phyloP scores from a whole-genome alignment of 129 eudicot genomes.

The Artemisia argyi region DNA sequence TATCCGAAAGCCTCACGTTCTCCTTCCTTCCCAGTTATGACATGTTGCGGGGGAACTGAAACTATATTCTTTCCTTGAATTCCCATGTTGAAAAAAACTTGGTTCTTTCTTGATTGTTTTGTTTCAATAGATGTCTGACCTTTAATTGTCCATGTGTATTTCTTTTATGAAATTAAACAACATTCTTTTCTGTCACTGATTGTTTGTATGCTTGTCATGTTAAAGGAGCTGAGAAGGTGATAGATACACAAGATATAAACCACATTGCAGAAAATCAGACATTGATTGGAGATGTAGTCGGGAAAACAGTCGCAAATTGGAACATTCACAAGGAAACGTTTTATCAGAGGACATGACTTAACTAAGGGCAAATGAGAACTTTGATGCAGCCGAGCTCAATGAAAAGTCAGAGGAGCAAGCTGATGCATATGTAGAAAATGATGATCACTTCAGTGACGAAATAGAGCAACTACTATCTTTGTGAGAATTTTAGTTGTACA shows the following conservation, averaged over 20 bases:
- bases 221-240: constrained; percentile 58
- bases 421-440: neutral
- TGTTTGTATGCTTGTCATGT: constrained; percentile 14
- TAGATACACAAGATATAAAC: constrained; percentile 58
- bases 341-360: constrained; percentile 51
- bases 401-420: constrained; percentile 18
- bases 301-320: constrained; percentile 53
- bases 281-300: neutral
- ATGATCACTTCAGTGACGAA: constrained; percentile 36
- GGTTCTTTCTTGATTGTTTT: too few relatives aligned
- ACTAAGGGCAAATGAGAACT: constrained; percentile 8
- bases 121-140: too few relatives aligned
- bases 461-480: constrained; percentile 38
- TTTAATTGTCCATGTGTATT: too few relatives aligned
- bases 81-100: too few relatives aligned
- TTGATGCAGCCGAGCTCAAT: constrained; percentile 20
- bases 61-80: neutral
- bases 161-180: too few relatives aligned
- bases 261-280: constrained; percentile 63
- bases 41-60: constrained; percentile 21
- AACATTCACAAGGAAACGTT: constrained; percentile 45
- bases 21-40: constrained; percentile 56
- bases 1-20: constrained; percentile 57
- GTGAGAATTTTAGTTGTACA: constrained; percentile 21
- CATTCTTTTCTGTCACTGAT: neutral